These are phyloP conservation scores for Edaphochlamys debaryana DNA, from an alignment of 139 green algal genomes.

Conservation along the genomic window DNA sequence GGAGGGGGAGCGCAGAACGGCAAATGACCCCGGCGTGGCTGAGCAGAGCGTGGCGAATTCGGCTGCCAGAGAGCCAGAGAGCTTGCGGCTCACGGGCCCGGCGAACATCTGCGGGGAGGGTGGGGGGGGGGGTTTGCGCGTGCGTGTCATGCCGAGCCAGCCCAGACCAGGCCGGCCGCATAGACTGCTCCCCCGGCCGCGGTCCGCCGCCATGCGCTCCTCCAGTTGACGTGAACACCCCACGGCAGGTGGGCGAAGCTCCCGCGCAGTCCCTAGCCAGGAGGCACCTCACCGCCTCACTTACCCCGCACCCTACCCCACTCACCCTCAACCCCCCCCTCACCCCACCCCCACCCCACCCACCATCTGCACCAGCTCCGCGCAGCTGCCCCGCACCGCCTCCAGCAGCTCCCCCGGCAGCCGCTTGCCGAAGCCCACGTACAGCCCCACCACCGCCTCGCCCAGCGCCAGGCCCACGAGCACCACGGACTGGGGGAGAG, in stretches of 20 bases:
- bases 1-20: constrained; percentile 8
- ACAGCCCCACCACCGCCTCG: background rate
- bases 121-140: too few species aligned
- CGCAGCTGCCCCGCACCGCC: constrained; percentile 16
- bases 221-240: too few species aligned
- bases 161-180: too few species aligned
- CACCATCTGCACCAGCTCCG: constrained; percentile 9
- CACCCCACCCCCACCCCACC: background rate
- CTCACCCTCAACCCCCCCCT: too few species aligned
- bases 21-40: constrained; percentile 19
- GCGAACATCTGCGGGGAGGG: background rate
- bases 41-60: constrained; percentile 14
- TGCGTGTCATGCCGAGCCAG: too few species aligned
- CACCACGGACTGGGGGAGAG: constrained; percentile 34
- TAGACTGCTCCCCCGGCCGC: too few species aligned
- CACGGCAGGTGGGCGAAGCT: too few species aligned
- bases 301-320: too few species aligned
- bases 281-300: too few species aligned
- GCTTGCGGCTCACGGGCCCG: background rate
- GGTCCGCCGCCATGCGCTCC: too few species aligned
- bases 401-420: constrained; percentile 20
- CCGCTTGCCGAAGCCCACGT: constrained; percentile 8
- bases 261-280: too few species aligned
- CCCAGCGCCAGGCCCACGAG: background rate
- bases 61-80: constrained; percentile 3